A percentile compares a stretch with the other conserved stretches of the same genome.
Conservation (phyloP, 805 yeast genomes). For the Ogataea trehalophila region DNA sequence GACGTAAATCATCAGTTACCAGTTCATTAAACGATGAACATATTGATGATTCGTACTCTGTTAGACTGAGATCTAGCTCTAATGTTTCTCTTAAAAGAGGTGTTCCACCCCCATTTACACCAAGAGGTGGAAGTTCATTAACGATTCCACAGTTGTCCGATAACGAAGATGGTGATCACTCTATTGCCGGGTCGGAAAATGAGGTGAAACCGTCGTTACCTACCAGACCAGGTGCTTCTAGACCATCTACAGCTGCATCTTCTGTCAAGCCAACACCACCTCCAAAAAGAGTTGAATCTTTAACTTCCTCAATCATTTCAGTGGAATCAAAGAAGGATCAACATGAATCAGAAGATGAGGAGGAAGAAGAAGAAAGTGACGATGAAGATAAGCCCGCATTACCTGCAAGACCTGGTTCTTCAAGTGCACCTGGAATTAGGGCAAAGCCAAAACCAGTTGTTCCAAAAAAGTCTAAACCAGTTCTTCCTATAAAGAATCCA, state of each 20-base stretch:
- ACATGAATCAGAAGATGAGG: not conserved
- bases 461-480: slow-evolving; percentile 6
- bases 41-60: too few species aligned
- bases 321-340: too few species aligned
- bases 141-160: slow-evolving; percentile 1
- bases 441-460: slow-evolving; percentile 1
- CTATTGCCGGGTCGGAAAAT: not conserved
- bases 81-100: too few species aligned
- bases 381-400: slow-evolving; percentile 26
- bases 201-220: not conserved
- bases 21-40: too few species aligned
- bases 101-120: slow-evolving; percentile 7
- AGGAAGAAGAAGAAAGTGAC: slow-evolving; percentile 2
- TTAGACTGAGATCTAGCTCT: too few species aligned
- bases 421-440: not conserved
- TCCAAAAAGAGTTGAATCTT: too few species aligned
- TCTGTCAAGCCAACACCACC: too few species aligned
- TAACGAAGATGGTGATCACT: not conserved
- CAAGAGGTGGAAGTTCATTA: not conserved
- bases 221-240: not conserved
- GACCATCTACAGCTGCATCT: not conserved
- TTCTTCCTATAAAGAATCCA: not conserved
- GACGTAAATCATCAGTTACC: too few species aligned
- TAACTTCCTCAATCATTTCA: not conserved
- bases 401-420: slow-evolving; percentile 17